Base-by-base conservation (phyloP, 2,329 filamentous ascomycete species). In the Claviceps sp. region DNA sequence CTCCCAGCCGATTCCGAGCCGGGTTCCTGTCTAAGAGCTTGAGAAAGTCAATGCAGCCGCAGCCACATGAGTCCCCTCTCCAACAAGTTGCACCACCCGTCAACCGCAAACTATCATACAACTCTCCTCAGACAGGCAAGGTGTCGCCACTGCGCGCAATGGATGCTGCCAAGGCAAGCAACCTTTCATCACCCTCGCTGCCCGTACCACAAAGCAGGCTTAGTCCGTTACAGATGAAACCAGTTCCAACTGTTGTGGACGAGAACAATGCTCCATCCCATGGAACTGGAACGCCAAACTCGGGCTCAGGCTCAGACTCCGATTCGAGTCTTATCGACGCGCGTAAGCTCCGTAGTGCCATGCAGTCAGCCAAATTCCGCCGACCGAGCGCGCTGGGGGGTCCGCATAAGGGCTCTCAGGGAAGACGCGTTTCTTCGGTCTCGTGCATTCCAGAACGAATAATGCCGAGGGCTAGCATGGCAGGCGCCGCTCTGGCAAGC, bases 1-100 rank as follows among this genome's bases (percentile, higher is more conserved):
- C 68, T 38, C 79, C 80, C 49, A 86, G 79, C 68, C 80, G 91
- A 44, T 97, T 97, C 70, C 87, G 95, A 60, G 78, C 89, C 2
- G 91, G 91, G 5, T 95, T 95, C 65, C 71, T 97, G 24, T 82
- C 87, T 71, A 78, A 78, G 63, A 61, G 60, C 39, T 59, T 67
- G 42, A 68, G 70, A 44, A 61, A 65, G 2, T 71, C 73, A 2
- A 61, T 69, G 40, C 68, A 67, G 42, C 47, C 57, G 40, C 68
- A 67, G 41, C 46, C 57, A 2, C 72, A 77, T 46, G 82, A 78
- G 50, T 89, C 85, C 3, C 84, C 86, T 4, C 68, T 78, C 4
- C 75, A 78, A 14, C 69, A 70, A 14, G 70, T 76, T 1, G 77
- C 80, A 13, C 74, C 80, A 14, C 73, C 74, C 7, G 68, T 83